These are phyloP conservation scores for Colletotrichum sp. DNA, from an alignment of 2,329 filamentous ascomycete genomes.

Conservation along the genomic window DNA sequence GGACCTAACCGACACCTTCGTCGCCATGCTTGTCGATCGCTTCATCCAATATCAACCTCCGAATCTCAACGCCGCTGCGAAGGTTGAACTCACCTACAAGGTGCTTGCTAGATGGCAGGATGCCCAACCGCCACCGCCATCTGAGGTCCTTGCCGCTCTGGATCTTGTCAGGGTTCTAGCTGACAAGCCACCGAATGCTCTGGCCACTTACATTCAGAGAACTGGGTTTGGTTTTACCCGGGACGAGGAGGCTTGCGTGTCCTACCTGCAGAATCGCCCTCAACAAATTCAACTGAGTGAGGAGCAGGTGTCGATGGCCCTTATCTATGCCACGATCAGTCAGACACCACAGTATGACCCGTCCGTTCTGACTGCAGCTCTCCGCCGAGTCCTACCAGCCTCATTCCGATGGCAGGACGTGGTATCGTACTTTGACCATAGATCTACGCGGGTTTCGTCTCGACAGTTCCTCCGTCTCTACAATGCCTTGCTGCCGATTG, in stretches of 20 bases:
- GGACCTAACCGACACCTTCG: slow-evolving; percentile 70
- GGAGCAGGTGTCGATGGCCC: slow-evolving; percentile 79
- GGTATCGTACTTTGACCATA: slow-evolving; percentile 80
- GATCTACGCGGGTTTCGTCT: slow-evolving; percentile 75
- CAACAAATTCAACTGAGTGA: slow-evolving; percentile 71
- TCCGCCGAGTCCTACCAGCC: slow-evolving; percentile 66
- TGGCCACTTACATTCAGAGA: slow-evolving; percentile 74
- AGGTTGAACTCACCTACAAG: slow-evolving; percentile 71
- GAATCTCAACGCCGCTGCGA: slow-evolving; percentile 79
- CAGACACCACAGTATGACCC: slow-evolving; percentile 59
- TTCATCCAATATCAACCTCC: slow-evolving; percentile 87
- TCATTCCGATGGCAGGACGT: slow-evolving; percentile 75
- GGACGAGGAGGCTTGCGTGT: slow-evolving; percentile 70
- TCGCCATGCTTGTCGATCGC: slow-evolving; percentile 83
- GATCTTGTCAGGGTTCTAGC: slow-evolving; percentile 71
- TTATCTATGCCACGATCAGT: slow-evolving; percentile 71
- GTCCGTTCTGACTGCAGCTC: slow-evolving; percentile 62
- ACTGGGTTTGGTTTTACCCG: slow-evolving; percentile 77
- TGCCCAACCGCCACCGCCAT: slow-evolving; percentile 66
- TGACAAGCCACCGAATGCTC: slow-evolving; percentile 58
- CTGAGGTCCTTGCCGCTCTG: slow-evolving; percentile 72
- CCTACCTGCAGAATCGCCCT: slow-evolving; percentile 58
- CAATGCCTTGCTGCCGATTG: slow-evolving; percentile 76
- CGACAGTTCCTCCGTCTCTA: slow-evolving; percentile 84
- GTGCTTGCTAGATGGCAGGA: slow-evolving; percentile 71